phyloP scores from a whole-genome alignment of 108 stramenopile genomes.

The Seminavis robusta region DNA sequence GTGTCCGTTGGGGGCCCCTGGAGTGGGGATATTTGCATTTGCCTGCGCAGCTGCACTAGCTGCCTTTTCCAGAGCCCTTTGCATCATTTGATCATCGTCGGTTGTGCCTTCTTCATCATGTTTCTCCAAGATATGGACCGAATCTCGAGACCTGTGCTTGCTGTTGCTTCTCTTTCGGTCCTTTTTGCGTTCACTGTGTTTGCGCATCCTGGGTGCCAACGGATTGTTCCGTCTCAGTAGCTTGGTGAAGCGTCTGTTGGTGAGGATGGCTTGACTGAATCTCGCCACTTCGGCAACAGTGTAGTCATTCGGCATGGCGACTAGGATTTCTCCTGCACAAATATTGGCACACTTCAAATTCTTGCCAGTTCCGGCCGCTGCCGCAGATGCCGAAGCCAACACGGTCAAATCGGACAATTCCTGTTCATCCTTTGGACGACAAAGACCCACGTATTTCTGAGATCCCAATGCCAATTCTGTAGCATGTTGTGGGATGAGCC shows the following conservation, averaged over 20 bases:
- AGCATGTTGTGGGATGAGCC: slow-evolving; percentile 49
- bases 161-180: too few relatives aligned
- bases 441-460: slow-evolving; percentile 49
- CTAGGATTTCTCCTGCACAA: slow-evolving; percentile 48
- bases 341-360: slow-evolving; percentile 28
- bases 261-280: slow-evolving; percentile 40
- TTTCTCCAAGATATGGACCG: too few relatives aligned
- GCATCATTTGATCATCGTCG: too few relatives aligned
- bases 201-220: too few relatives aligned
- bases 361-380: background rate
- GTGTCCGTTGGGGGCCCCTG: too few relatives aligned
- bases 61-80: too few relatives aligned
- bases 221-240: slow-evolving; percentile 36
- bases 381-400: slow-evolving; percentile 15
- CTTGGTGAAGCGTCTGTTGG: slow-evolving; percentile 45
- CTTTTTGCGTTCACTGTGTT: too few relatives aligned
- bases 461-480: slow-evolving; percentile 41
- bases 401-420: slow-evolving; percentile 27
- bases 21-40: too few relatives aligned
- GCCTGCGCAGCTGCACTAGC: too few relatives aligned
- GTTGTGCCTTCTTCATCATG: too few relatives aligned
- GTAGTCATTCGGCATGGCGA: slow-evolving; percentile 54
- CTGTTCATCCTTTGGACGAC: slow-evolving; percentile 36
- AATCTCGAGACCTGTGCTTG: too few relatives aligned
- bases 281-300: slow-evolving; percentile 18